These are phyloP conservation scores for Yamadazyma siamensis DNA, from an alignment of 1,139 yeast genomes.

Conservation along the genomic window DNA sequence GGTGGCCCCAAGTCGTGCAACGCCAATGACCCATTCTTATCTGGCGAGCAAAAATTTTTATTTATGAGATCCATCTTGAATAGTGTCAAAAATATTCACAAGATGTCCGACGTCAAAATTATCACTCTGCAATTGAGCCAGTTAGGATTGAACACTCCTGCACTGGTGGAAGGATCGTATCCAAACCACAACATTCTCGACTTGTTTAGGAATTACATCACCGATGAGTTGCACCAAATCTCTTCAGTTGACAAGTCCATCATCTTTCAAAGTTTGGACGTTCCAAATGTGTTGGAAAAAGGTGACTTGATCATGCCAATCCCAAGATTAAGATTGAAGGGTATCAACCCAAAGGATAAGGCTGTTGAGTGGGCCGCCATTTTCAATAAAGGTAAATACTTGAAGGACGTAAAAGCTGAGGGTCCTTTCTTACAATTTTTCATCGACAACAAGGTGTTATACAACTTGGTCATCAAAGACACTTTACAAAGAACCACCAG, in stretches of 20 bases:
- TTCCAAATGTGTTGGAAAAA: slow-evolving; percentile 81
- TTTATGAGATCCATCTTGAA: slow-evolving; percentile 14
- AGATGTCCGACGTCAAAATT: slow-evolving; percentile 22
- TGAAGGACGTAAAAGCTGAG: slow-evolving; percentile 71
- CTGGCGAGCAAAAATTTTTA: no score
- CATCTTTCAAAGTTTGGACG: slow-evolving; percentile 84
- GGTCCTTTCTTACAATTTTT: slow-evolving; percentile 93
- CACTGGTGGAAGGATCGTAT: slow-evolving; percentile 37
- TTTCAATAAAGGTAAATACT: slow-evolving; percentile 64
- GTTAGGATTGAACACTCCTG: slow-evolving; percentile 35
- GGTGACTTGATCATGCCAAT: slow-evolving; percentile 93
- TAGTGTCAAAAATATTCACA: slow-evolving; percentile 10
- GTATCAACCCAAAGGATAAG: slow-evolving; percentile 76
- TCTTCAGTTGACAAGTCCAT: slow-evolving; percentile 67
- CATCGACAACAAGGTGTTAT: slow-evolving; percentile 65
- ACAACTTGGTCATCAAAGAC: slow-evolving; percentile 68
- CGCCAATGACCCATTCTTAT: no score
- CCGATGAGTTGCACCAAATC: slow-evolving; percentile 70
- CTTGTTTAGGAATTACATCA: slow-evolving; percentile 82
- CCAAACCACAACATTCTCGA: slow-evolving; percentile 79
- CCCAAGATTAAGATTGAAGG: slow-evolving; percentile 90
- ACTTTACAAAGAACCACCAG: slow-evolving; percentile 55
- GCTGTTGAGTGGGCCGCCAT: slow-evolving; percentile 80
- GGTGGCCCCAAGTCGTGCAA: no score
- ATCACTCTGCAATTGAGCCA: slow-evolving; percentile 34